These are phyloP conservation scores for Penicillium daleae DNA, from an alignment of 495 filamentous ascomycete genomes.

Conservation along the genomic window DNA sequence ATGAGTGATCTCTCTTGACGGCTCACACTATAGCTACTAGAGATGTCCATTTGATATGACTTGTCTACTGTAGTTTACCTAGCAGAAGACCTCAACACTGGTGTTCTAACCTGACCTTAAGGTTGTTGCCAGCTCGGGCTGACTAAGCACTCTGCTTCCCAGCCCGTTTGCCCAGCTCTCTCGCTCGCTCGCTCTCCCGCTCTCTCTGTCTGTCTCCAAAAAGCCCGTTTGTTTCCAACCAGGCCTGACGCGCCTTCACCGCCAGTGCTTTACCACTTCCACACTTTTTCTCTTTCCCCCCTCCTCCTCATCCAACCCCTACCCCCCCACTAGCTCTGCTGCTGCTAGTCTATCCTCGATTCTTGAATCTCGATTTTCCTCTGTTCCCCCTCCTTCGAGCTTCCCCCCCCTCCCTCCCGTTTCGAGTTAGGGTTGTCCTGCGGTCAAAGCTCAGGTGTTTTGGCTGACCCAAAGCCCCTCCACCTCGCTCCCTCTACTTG, in stretches of 20 bases:
- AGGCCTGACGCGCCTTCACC: conserved; percentile 6
- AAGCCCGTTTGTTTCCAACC: neutral
- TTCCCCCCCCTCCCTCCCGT: neutral
- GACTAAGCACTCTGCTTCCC: neutral
- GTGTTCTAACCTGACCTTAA: neutral
- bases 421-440: neutral
- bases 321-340: neutral
- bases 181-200: neutral
- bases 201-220: neutral
- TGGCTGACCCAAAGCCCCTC: conserved; percentile 34
- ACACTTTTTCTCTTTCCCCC: neutral
- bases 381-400: neutral
- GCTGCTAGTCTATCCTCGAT: conserved; percentile 5
- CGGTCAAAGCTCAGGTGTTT: conserved; percentile 20
- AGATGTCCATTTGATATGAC: too few relatives aligned
- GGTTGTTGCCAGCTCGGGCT: conserved; percentile 2
- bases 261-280: conserved; percentile 5
- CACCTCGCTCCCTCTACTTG: conserved; percentile 28
- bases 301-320: neutral
- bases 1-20: neutral
- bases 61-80: too few relatives aligned
- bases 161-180: neutral
- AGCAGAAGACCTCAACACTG: too few relatives aligned
- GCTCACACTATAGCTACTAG: too few relatives aligned
- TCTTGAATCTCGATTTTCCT: neutral